Evolutionary conservation across 2,329 filamentous ascomycete genomes (phyloP), one percentile per base, ranked within the genome.

Genomic region (Stachybotrys echinatus): DNA sequence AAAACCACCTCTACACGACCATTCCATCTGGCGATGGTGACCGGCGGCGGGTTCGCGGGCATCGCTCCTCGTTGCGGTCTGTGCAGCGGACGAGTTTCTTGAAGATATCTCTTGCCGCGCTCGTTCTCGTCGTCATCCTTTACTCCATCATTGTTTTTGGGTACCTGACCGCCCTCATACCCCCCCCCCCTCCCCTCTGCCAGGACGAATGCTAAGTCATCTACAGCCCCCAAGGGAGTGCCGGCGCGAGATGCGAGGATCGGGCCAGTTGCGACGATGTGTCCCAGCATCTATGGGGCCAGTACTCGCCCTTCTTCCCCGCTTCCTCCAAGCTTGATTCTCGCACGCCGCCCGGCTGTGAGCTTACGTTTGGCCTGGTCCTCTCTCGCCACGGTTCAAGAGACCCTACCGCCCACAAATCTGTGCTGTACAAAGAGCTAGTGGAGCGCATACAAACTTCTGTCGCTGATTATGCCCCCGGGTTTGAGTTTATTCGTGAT

Each of bases 351-450:
- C 57, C 72, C 1, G 75, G 74, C n/a, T 96, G 92, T 69, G 72
- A 79, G 12, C 71, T 92, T 58, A 92, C 85, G 3, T 92, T 95
- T 67, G 92, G 80, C 1, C 87, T 92, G 61, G 74, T 92, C 21
- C 77, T 96, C 45, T 91, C 89, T 20, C 84, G 92, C 3, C 92
- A 96, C 64, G 92, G 91, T 45, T 88, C 89, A 37, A 81, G 92
- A 48, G 87, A 89, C 63, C 92, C 92, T 1, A 95, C 91, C 0
- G 61, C 71, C 12, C 72, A 73, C 55, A 95, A 92, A 72, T 80
- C 84, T 1, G 63, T 65, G 12, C 62, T 66, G 6, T 96, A 95
- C 69, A 76, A 74, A 38, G 66, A 72, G 5, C 76, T 88, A 8
- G 74, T 96, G 48, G 64, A 76, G 23, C 79, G 79, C 45, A 86